Percentiles rank a stretch among this genome's conserved stretches.
phyloP scores from a whole-genome alignment of 805 yeast genomes.

The Suhomyces pyralidae region DNA sequence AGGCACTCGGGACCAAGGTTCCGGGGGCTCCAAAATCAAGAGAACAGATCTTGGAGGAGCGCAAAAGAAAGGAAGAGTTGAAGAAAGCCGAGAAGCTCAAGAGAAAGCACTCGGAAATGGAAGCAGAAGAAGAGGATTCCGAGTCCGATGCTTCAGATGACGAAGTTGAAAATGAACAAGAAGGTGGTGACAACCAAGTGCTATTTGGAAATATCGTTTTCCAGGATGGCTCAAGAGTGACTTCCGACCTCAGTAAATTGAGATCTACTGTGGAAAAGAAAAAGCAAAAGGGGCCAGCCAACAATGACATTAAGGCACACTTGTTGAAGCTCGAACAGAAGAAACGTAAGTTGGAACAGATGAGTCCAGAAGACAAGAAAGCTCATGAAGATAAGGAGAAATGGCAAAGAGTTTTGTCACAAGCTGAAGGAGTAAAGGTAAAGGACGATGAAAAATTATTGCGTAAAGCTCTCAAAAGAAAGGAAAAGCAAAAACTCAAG shows the following conservation, averaged over 20 bases:
- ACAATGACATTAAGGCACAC: slow-evolving; percentile 81
- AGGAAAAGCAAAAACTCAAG: slow-evolving; percentile 78
- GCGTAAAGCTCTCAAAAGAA: slow-evolving; percentile 79
- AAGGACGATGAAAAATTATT: slow-evolving; percentile 87
- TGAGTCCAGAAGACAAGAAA: slow-evolving; percentile 61
- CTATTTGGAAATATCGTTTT: slow-evolving; percentile 81
- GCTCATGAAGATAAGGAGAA: slow-evolving; percentile 66
- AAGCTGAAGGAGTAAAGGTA: slow-evolving; percentile 84
- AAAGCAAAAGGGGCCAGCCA: slow-evolving; percentile 79
- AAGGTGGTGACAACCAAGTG: slow-evolving; percentile 41
- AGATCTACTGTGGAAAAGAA: slow-evolving; percentile 47
- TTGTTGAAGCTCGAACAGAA: slow-evolving; percentile 70
- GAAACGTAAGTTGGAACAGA: slow-evolving; percentile 55
- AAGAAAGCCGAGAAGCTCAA: slow-evolving; percentile 45
- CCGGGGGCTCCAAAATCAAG: slow-evolving; percentile 83
- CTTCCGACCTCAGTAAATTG: slow-evolving; percentile 62
- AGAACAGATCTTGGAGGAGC: slow-evolving; percentile 70
- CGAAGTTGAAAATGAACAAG: slow-evolving; percentile 19
- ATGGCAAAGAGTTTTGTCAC: slow-evolving; percentile 82
- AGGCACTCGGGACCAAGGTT: slow-evolving; percentile 83
- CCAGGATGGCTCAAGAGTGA: slow-evolving; percentile 74
- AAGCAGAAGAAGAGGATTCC: slow-evolving; percentile 37
- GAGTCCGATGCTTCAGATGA: slow-evolving; percentile 13
- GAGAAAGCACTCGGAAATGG: slow-evolving; percentile 38
- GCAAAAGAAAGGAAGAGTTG: slow-evolving; percentile 47